Evolutionary conservation across 1,284 basidiomycete species (phyloP), one percentile per base, ranked within the genome.

Genomic region (Tilletia horrida): DNA sequence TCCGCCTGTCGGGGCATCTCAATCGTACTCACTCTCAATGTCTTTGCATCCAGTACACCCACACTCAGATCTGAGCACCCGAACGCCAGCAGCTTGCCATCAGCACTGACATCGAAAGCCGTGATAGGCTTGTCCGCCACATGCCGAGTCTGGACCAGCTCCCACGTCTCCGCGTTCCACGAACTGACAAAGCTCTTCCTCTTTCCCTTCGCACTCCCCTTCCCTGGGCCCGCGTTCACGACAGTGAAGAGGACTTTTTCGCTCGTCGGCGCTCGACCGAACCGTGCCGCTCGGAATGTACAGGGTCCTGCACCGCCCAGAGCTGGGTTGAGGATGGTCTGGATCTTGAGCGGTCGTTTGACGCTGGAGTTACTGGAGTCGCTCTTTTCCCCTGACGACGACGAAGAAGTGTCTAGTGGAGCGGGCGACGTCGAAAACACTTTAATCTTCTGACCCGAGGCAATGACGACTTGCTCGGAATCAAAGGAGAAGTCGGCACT

Each of bases 21-120:
- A 4, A 3, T 2, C 1, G 9, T 14, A 84, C 89, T 80, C 81
- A 95, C 93, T 61, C 87, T 86, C 43, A 97, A 83, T 1, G 88
- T 92, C 66, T 84, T 85, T 2, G 92, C 86, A 80, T 97, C 93
- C 48, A 97, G 82, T 64, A 97, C 85, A 14, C 92, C 90, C 67
- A 97, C 87, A 45, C 88, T 89, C 62, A 91, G 85, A 82, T 97
- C 93, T 11, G 93, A 94, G 6, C 88, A 89, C 3, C 93, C 94
- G 76, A 89, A 93, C 0, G 91, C 92, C 6, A 98, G 82, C 50
- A 91, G 84, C 67, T 86, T 88, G 0, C 96, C 95, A 77, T 93
- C 88, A 47, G 87, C 83, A 23, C 61, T 63, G 40, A 67, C 35
- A 57, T 55, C 63, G 44, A 80, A 71, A 11, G 71, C 75, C 7